These are phyloP conservation scores for Alternaria triticimaculans DNA, from an alignment of 2,329 filamentous ascomycete genomes.

Conservation along the genomic window DNA sequence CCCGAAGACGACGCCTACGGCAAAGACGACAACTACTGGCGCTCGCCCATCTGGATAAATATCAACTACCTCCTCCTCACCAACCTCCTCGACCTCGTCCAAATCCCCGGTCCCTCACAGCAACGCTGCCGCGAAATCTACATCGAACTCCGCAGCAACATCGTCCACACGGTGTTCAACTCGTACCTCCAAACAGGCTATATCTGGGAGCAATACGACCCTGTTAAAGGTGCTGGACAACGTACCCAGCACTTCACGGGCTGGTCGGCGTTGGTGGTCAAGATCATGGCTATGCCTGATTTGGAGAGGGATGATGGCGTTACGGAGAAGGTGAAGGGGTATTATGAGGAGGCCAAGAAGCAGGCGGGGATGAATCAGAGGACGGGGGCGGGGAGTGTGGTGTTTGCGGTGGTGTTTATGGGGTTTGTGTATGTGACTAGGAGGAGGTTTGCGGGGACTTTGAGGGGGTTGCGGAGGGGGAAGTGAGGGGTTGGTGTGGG, in stretches of 20 bases:
- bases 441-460: conserved; percentile 34
- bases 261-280: conserved; percentile 97
- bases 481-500: background rate
- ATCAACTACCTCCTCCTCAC: conserved; percentile 90
- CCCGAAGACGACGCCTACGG: conserved; percentile 79
- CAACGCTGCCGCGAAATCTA: conserved; percentile 75
- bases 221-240: conserved; percentile 90
- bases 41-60: conserved; percentile 92
- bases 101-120: conserved; percentile 65
- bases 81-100: conserved; percentile 62
- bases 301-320: conserved; percentile 45
- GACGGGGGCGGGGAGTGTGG: conserved; percentile 22
- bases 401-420: conserved; percentile 19
- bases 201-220: conserved; percentile 98
- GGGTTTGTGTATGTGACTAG: conserved; percentile 31
- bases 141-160: conserved; percentile 74
- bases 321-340: conserved; percentile 24
- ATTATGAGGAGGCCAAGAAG: conserved; percentile 31
- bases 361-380: conserved; percentile 23
- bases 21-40: conserved; percentile 94
- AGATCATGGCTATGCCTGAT: conserved; percentile 93
- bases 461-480: conserved; percentile 26
- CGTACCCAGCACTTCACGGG: conserved; percentile 97
- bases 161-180: conserved; percentile 84
- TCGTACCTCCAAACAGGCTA: conserved; percentile 92